Percentiles rank a stretch among this genome's conserved stretches.
These are phyloP conservation scores for Clonostachys sp. DNA, from an alignment of 2,329 filamentous ascomycete genomes.

Conservation along the genomic window DNA sequence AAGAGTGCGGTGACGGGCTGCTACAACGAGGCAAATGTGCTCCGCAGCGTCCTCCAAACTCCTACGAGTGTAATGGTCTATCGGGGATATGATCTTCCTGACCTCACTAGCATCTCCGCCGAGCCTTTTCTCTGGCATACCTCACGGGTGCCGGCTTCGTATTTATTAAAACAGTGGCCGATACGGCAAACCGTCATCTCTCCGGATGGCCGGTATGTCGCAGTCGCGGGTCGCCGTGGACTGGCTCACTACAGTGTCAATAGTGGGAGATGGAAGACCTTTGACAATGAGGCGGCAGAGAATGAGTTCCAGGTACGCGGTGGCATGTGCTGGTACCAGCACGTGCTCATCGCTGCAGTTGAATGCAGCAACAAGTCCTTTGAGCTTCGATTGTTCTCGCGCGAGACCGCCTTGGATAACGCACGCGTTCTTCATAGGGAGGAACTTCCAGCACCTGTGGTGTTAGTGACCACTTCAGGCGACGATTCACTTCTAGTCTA, in stretches of 20 bases:
- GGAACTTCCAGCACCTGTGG: conserved; percentile 77
- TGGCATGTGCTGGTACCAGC: conserved; percentile 98
- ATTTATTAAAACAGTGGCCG: conserved; percentile 90
- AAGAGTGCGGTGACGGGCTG: conserved; percentile 90
- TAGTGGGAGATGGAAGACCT: conserved; percentile 94
- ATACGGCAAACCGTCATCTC: conserved; percentile 85
- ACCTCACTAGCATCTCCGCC: conserved; percentile 85
- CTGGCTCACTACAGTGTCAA: conserved; percentile 93
- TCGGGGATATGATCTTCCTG: conserved; percentile 84
- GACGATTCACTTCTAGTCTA: conserved; percentile 95
- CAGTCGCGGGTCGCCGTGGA: conserved; percentile 88
- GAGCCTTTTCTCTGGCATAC: conserved; percentile 96
- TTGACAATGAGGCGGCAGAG: conserved; percentile 74
- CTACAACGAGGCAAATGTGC: conserved; percentile 87
- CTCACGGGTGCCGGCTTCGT: conserved; percentile 76
- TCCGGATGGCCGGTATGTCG: conserved; percentile 87
- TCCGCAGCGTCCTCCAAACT: conserved; percentile 83
- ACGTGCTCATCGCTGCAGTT: conserved; percentile 90
- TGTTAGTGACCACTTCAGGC: conserved; percentile 82
- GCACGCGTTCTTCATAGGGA: conserved; percentile 72
- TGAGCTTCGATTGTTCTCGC: conserved; percentile 87
- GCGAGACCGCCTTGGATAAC: conserved; percentile 74
- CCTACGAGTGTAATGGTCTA: conserved; percentile 88
- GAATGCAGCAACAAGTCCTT: conserved; percentile 72
- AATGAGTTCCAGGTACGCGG: conserved; percentile 90